phyloP scores from a whole-genome alignment of 2,329 filamentous ascomycete genomes.

The Teratosphaeria pseudoeucalypti region DNA sequence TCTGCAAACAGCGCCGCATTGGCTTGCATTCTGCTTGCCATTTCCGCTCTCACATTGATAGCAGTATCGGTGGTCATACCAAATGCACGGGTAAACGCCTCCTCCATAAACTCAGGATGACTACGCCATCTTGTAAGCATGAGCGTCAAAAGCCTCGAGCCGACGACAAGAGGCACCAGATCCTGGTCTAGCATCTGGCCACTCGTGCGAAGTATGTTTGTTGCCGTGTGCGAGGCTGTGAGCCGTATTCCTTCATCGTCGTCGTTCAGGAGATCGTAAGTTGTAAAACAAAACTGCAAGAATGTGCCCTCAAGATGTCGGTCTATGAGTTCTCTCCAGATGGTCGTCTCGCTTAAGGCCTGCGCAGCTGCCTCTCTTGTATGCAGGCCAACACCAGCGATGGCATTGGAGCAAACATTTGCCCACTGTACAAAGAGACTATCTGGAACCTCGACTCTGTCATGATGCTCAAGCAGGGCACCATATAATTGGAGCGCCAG shows the following conservation, averaged over 20 bases:
- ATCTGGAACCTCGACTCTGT: background rate
- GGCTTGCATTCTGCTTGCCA: slow-evolving; percentile 22
- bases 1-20: slow-evolving; percentile 68
- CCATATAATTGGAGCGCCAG: background rate
- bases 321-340: background rate
- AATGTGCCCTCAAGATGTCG: background rate
- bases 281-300: slow-evolving; percentile 40
- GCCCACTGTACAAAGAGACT: background rate
- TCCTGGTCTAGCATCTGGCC: slow-evolving; percentile 34
- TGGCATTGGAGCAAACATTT: background rate
- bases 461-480: background rate
- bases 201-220: slow-evolving; percentile 27
- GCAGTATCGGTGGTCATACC: background rate
- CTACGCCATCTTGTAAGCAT: slow-evolving; percentile 17
- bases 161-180: slow-evolving; percentile 41
- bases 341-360: background rate
- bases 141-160: slow-evolving; percentile 27
- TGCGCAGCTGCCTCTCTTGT: background rate
- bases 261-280: slow-evolving; percentile 73
- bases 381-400: background rate
- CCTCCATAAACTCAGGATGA: slow-evolving; percentile 1
- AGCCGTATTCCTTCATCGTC: slow-evolving; percentile 84
- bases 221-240: slow-evolving; percentile 38
- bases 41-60: slow-evolving; percentile 4
- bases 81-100: slow-evolving; percentile 15